phyloP scores from a whole-genome alignment of 768 basidiomycete species.

The Leccinellum rugosiceps region DNA sequence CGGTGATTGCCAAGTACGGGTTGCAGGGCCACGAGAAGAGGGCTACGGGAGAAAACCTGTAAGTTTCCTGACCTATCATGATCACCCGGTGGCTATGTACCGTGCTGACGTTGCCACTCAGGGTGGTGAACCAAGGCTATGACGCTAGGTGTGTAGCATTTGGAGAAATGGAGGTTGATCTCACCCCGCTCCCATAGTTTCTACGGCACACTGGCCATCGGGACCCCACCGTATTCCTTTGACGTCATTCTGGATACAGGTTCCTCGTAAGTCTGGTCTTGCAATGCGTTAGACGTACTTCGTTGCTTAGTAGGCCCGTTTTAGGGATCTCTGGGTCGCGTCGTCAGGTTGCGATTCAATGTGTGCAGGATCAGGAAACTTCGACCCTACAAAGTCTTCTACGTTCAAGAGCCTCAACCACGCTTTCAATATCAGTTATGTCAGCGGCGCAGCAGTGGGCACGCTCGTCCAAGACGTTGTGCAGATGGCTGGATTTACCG shows the following conservation, averaged over 20 bases:
- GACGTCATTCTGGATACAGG: conserved; percentile 53
- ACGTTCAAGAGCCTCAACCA: conserved; percentile 33
- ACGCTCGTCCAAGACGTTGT: conserved; percentile 60
- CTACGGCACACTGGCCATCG: conserved; percentile 37
- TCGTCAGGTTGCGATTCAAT: conserved; percentile 29
- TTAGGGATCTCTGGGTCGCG: conserved; percentile 51
- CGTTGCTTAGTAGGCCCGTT: conserved; percentile 21
- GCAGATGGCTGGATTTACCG: conserved; percentile 62
- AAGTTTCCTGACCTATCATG: conserved; percentile 2
- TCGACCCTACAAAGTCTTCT: conserved; percentile 33
- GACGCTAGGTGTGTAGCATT: conserved; percentile 51
- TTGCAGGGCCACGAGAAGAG: conserved; percentile 33
- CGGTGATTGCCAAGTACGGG: conserved; percentile 48
- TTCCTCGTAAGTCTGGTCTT: conserved; percentile 29
- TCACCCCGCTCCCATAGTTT: conserved; percentile 21
- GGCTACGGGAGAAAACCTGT: conserved; percentile 49
- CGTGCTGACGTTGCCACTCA: conserved; percentile 24
- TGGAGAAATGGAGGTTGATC: not conserved
- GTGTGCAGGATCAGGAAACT: conserved; percentile 34
- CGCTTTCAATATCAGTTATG: conserved; percentile 42
- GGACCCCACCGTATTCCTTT: conserved; percentile 46
- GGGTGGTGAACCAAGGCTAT: conserved; percentile 58
- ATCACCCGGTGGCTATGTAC: not conserved
- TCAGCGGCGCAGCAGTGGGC: conserved; percentile 45
- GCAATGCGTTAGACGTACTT: not conserved